A percentile compares a stretch with the other conserved stretches of the same genome.
These are phyloP conservation scores for Vaccinium vitisidaea DNA, from an alignment of 148 eudicot species.

Conservation along the genomic window DNA sequence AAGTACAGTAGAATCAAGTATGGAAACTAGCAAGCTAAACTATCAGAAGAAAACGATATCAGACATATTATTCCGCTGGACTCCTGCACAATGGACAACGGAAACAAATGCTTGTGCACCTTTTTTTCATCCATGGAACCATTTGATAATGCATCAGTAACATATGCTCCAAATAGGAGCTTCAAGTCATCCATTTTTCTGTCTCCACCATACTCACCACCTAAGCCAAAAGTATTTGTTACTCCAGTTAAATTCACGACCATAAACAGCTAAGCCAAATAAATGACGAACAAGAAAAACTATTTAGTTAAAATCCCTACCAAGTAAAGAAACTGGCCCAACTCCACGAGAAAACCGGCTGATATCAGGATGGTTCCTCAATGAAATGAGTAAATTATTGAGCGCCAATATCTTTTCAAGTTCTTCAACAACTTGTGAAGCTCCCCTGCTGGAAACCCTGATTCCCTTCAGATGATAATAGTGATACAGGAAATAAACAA, in stretches of 20 bases:
- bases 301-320: constrained; percentile 31
- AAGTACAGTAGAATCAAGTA: background rate
- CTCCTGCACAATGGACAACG: background rate
- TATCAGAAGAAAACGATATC: background rate
- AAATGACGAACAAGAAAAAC: constrained; percentile 16
- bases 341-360: constrained; percentile 75
- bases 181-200: constrained; percentile 78
- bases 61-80: background rate
- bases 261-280: background rate
- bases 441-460: constrained; percentile 47
- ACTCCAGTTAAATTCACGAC: constrained; percentile 3
- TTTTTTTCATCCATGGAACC: constrained; percentile 81
- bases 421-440: constrained; percentile 60
- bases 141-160: constrained; percentile 68
- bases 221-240: constrained; percentile 34
- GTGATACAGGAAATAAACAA: constrained; percentile 11
- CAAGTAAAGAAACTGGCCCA: constrained; percentile 74
- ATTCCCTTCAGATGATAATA: constrained; percentile 10
- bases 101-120: constrained; percentile 34
- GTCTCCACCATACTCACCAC: constrained; percentile 80
- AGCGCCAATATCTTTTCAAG: constrained; percentile 68
- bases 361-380: constrained; percentile 73
- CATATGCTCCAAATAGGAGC: constrained; percentile 80
- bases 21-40: background rate
- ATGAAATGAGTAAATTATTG: constrained; percentile 57